phyloP scores from a whole-genome alignment of 371 early-diverging fungal genomes.

The Circinella minor region DNA sequence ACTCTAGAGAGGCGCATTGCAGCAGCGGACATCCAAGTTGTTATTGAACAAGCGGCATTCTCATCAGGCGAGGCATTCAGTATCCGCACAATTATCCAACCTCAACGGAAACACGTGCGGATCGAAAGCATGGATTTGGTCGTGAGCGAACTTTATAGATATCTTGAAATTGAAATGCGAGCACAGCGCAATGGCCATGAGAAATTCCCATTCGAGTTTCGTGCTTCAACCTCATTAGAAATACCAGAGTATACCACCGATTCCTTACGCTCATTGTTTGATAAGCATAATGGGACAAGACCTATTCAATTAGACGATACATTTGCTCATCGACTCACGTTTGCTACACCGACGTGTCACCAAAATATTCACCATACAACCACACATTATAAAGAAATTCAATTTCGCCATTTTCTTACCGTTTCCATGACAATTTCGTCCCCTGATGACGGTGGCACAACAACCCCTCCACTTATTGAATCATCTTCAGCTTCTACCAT shows the following conservation, averaged over 20 bases:
- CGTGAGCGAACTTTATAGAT: conserved; percentile 34
- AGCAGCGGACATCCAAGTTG: conserved; percentile 39
- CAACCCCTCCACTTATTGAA: conserved; percentile 3
- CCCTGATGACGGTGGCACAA: conserved; percentile 26
- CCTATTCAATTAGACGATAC: conserved; percentile 34
- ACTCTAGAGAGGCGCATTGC: conserved; percentile 43
- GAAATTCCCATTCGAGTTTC: conserved; percentile 24
- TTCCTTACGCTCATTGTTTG: conserved; percentile 30
- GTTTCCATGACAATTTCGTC: conserved; percentile 39
- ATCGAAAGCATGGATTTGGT: conserved; percentile 39
- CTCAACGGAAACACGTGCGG: conserved; percentile 39
- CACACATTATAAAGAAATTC: conserved; percentile 40
- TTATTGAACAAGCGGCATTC: conserved; percentile 49
- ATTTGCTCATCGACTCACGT: conserved; percentile 43
- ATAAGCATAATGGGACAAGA: conserved; percentile 18
- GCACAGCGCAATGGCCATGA: conserved; percentile 34
- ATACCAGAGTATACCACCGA: conserved; percentile 17
- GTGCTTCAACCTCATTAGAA: conserved; percentile 1
- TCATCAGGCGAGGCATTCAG: conserved; percentile 48
- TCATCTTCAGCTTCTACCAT: conserved; percentile 18
- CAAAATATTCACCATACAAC: conserved; percentile 44
- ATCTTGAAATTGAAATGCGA: conserved; percentile 38
- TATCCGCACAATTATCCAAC: conserved; percentile 40
- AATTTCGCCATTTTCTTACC: conserved; percentile 35
- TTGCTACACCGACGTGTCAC: conserved; percentile 43